Conservation (phyloP, 2,329 filamentous ascomycete genomes). For the Neoarthrinium moseri region DNA sequence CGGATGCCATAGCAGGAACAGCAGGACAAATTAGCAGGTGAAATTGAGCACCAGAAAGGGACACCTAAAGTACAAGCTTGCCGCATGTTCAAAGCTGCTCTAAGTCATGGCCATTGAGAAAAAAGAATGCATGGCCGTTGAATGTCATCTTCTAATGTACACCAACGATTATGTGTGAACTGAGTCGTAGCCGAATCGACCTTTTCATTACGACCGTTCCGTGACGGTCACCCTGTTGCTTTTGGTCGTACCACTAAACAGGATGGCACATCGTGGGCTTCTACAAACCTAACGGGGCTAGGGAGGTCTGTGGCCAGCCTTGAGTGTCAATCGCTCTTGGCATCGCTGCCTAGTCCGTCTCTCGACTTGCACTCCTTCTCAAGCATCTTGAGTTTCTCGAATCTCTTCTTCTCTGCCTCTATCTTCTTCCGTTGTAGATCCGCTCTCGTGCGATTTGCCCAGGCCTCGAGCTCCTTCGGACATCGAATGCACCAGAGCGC, state of each 20-base stretch:
- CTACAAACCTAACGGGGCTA: neutral
- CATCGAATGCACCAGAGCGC: constrained; percentile 39
- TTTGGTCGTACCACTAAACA: too few relatives aligned
- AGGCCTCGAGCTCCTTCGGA: constrained; percentile 1
- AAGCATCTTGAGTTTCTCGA: too few relatives aligned
- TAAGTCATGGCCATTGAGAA: too few relatives aligned
- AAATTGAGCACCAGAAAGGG: neutral
- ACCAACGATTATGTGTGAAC: too few relatives aligned
- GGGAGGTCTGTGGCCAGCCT: neutral
- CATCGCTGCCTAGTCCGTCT: neutral
- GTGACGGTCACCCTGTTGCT: too few relatives aligned
- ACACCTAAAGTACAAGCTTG: too few relatives aligned
- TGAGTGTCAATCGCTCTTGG: neutral
- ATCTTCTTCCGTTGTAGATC: neutral
- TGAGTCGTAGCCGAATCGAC: too few relatives aligned
- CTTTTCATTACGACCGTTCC: too few relatives aligned
- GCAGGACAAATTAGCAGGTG: constrained; percentile 7
- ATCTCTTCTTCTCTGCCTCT: constrained; percentile 2
- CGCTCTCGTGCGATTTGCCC: constrained; percentile 1
- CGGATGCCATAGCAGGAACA: constrained; percentile 11
- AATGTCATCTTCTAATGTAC: too few relatives aligned
- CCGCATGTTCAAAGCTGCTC: too few relatives aligned
- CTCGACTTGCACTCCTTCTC: neutral
- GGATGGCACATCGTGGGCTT: too few relatives aligned
- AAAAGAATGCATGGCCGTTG: neutral